Evolutionary conservation across 805 yeast genomes (phyloP).

Genomic region (Saccharomycopsis oosterbeekiorum): DNA sequence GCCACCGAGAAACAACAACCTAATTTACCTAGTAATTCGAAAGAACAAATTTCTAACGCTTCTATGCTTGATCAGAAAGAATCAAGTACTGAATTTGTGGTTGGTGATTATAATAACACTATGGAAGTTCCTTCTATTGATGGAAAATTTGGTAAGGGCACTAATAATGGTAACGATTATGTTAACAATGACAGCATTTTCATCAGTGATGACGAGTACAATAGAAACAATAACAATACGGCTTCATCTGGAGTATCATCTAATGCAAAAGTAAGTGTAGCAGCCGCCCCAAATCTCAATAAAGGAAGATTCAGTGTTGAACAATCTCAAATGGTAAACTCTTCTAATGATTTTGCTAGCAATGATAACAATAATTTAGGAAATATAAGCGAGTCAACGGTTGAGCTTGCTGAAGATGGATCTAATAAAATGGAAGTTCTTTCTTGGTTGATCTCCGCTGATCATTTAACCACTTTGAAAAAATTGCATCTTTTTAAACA

Average conservation of each 20-base stretch:
- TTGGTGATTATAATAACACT: neutral
- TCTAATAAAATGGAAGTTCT: slow-evolving; percentile 17
- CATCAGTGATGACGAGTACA: neutral
- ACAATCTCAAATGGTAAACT: neutral
- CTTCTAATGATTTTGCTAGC: neutral
- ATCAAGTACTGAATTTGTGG: neutral
- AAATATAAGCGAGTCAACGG: neutral
- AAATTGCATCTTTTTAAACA: slow-evolving; percentile 25
- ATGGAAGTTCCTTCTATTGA: slow-evolving; percentile 12
- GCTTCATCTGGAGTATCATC: neutral
- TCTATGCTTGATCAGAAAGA: neutral
- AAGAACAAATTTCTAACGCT: neutral
- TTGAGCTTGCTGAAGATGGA: slow-evolving; percentile 15
- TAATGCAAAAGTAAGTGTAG: neutral
- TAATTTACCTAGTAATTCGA: neutral
- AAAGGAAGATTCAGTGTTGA: neutral
- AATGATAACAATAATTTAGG: neutral
- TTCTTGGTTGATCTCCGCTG: slow-evolving; percentile 14
- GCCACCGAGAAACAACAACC: neutral
- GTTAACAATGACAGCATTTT: neutral
- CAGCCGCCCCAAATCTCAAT: neutral
- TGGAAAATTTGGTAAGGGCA: slow-evolving; percentile 5
- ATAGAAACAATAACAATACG: neutral
- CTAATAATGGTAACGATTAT: neutral
- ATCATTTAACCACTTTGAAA: slow-evolving; percentile 13